These are phyloP conservation scores for Chrysoporthe cubensis DNA, from an alignment of 2,329 filamentous ascomycete species.

Conservation along the genomic window DNA sequence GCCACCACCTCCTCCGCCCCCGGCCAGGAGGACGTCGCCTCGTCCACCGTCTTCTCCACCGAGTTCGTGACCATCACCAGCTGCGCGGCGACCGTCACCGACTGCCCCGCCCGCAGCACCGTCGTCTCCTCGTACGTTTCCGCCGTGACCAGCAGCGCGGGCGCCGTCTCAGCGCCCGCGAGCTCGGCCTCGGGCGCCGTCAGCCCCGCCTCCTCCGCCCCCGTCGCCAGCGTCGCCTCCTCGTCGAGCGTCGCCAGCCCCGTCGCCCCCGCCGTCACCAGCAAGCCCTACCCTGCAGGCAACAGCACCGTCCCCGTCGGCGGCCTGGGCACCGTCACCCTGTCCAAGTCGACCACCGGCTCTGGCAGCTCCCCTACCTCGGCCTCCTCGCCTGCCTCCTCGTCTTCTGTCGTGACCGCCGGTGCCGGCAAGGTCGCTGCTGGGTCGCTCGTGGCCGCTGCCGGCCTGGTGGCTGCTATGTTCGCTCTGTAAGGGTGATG, in stretches of 20 bases:
- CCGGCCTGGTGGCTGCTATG: conserved; percentile 46
- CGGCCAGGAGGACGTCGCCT: conserved; percentile 31
- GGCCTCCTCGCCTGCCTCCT: conserved; percentile 24
- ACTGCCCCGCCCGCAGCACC: conserved; percentile 50
- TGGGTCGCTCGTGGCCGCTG: conserved; percentile 44
- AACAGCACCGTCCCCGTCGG: conserved; percentile 20
- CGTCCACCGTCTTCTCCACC: conserved; percentile 58
- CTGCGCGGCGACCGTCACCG: conserved; percentile 56
- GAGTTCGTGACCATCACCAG: conserved; percentile 65
- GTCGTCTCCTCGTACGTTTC: conserved; percentile 41
- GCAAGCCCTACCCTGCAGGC: conserved; percentile 30
- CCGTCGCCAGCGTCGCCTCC: conserved; percentile 30
- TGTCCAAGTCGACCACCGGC: conserved; percentile 29
- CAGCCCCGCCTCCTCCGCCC: conserved; percentile 48
- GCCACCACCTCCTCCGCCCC: conserved; percentile 49
- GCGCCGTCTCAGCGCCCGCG: not conserved
- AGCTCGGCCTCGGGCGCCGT: conserved; percentile 42
- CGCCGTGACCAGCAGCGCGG: conserved; percentile 55
- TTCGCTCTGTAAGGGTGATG: conserved; percentile 32
- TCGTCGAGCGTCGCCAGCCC: conserved; percentile 23
- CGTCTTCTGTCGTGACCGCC: conserved; percentile 11
- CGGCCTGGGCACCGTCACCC: conserved; percentile 23
- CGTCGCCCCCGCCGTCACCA: conserved; percentile 37
- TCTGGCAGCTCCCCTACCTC: conserved; percentile 32
- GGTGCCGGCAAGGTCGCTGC: conserved; percentile 41